Evolutionary conservation across 306 rosid species (phyloP), one percentile per base, ranked within the genome.

Genomic region (Calophaca sinica): DNA sequence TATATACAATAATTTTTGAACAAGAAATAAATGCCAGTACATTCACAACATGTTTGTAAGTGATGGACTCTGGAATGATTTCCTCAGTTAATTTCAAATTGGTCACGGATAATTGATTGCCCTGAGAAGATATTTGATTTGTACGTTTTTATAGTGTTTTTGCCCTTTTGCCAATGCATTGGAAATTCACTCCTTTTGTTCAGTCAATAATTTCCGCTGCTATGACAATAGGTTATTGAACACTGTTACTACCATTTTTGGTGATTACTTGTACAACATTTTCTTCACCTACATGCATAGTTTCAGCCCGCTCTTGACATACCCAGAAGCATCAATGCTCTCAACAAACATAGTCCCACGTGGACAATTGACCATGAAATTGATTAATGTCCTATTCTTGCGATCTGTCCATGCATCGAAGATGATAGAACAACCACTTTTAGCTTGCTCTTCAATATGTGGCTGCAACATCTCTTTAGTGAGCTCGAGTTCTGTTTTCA

Each of bases 221-320:
- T 62, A 2, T 46, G 59, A 35, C 46, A 49, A 52, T 45, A 85
- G 88, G 88, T 85, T 63, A 62, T 81, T 20, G 84, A 70, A 74
- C 13, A 33, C 57, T 81, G 26, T 20, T 20, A 1, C 26, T 20
- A 20, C 26, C 26, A 20, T 20, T 20, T 0, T 20, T 20, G 1
- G 26, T 20, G 26, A 20, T 20, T 20, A 20, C 26, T 20, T 20
- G 26, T 20, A 20, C 26, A 20, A 20, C 26, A 20, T 20, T 20
- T 20, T 20, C 26, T 20, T 20, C 26, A 20, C 26, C 1, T 20
- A 20, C 26, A 20, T 20, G 1, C 26, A 20, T 20, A 20, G 26
- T 20, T 20, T 20, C 26, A 20, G 26, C 26, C 26, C 26, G 26
- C 26, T 20, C 26, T 20, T 20, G 26, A 20, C 26, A 20, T 20